phyloP scores from a whole-genome alignment of 2,329 filamentous ascomycete genomes.

The Trichophyton mentagrophytes region DNA sequence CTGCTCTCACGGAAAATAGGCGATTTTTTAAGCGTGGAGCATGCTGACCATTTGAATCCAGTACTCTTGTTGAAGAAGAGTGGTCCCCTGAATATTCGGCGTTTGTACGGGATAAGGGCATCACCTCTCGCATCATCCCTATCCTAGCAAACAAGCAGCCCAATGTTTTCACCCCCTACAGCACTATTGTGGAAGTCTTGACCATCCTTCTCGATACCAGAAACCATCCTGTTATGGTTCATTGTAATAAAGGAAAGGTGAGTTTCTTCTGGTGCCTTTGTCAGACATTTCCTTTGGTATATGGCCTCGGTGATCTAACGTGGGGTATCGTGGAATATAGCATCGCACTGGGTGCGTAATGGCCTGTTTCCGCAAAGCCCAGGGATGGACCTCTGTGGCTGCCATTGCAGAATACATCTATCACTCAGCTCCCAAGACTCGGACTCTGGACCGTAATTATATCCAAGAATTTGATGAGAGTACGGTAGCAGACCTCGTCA shows the following conservation, averaged over 20 bases:
- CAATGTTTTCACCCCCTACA: slow-evolving; percentile 48
- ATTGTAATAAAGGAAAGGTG: slow-evolving; percentile 85
- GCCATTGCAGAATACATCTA: slow-evolving; percentile 61
- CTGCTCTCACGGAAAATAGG: background rate
- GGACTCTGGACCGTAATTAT: slow-evolving; percentile 24
- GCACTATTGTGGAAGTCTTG: slow-evolving; percentile 59
- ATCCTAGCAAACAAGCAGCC: slow-evolving; percentile 81
- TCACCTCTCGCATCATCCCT: slow-evolving; percentile 60
- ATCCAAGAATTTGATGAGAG: slow-evolving; percentile 19
- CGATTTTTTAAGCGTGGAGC: background rate
- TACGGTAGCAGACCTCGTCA: slow-evolving; percentile 14
- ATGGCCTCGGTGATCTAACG: background rate
- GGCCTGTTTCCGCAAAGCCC: slow-evolving; percentile 61
- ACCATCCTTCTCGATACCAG: slow-evolving; percentile 55
- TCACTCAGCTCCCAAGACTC: slow-evolving; percentile 43
- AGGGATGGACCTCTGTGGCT: slow-evolving; percentile 50
- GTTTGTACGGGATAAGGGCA: slow-evolving; percentile 55
- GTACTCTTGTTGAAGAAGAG: slow-evolving; percentile 53
- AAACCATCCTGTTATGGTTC: slow-evolving; percentile 71
- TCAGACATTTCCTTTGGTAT: background rate
- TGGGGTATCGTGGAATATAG: slow-evolving; percentile 25
- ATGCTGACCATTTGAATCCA: slow-evolving; percentile 19
- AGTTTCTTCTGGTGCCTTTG: slow-evolving; percentile 10
- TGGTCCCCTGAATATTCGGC: slow-evolving; percentile 34
- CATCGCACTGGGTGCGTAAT: slow-evolving; percentile 87